Conservation (phyloP, 1,284 basidiomycete genomes). For the Fereydounia khargensis region DNA sequence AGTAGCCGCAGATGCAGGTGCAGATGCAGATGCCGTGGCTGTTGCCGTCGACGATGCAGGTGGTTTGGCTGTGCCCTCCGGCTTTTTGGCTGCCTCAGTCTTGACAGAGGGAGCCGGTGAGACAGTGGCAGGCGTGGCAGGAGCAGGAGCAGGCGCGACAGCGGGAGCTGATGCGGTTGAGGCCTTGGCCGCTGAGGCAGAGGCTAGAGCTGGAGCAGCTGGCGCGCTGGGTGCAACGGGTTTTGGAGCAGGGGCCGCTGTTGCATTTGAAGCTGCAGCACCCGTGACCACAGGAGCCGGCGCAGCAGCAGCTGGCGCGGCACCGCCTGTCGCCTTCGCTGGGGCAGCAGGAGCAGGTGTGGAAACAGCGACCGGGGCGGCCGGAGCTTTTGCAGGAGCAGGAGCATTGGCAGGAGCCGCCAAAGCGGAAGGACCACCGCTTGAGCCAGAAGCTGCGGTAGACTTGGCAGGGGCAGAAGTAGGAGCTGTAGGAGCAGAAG, state of each 20-base stretch:
- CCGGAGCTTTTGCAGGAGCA: not conserved
- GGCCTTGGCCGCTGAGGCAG: too few species aligned
- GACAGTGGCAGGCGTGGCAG: conserved; percentile 3
- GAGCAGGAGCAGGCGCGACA: too few species aligned
- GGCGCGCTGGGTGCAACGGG: too few species aligned
- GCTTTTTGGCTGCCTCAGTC: conserved; percentile 6
- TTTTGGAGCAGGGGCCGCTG: too few species aligned
- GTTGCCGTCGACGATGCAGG: not conserved
- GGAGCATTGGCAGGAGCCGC: too few species aligned
- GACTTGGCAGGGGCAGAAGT: not conserved
- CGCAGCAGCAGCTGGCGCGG: too few species aligned
- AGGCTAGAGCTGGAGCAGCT: too few species aligned
- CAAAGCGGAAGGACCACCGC: too few species aligned
- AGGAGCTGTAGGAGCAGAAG: not conserved
- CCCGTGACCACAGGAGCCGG: too few species aligned
- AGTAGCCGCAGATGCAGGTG: not conserved
- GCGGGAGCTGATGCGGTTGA: not conserved
- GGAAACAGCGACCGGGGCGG: conserved; percentile 1
- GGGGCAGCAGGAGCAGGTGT: not conserved
- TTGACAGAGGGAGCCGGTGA: not conserved
- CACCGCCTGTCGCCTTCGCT: not conserved
- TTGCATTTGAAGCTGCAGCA: too few species aligned
- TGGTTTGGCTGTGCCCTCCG: not conserved
- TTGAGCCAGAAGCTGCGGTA: not conserved
- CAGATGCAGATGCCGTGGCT: too few species aligned